Evolutionary conservation across 192 early-diverging fungal species (phyloP).

Genomic region (Rhizophagus sp.): DNA sequence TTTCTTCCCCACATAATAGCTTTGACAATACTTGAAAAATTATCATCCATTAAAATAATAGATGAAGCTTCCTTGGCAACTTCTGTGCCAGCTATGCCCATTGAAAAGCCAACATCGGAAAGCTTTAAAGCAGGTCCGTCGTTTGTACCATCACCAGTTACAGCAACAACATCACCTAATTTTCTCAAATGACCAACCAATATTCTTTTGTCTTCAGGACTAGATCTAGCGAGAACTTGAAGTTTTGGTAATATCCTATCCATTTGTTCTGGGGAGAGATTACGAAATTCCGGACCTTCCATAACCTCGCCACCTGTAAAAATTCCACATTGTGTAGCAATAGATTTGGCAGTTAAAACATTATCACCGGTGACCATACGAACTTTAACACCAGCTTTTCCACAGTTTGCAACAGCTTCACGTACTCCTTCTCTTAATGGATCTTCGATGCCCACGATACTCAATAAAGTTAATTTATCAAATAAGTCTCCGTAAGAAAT

Average conservation of each 20-base stretch:
- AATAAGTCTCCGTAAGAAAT: constrained; percentile 53
- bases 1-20: constrained; percentile 96
- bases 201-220: constrained; percentile 95
- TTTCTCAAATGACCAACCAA: constrained; percentile 86
- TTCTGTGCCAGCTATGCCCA: constrained; percentile 99
- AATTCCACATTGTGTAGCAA: constrained; percentile 94
- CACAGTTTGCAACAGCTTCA: constrained; percentile 86
- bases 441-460: constrained; percentile 96
- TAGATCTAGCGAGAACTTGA: constrained; percentile 92
- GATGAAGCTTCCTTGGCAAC: constrained; percentile 99
- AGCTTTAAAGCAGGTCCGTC: constrained; percentile 93
- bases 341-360: constrained; percentile 87
- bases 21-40: constrained; percentile 96
- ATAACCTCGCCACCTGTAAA: constrained; percentile 89
- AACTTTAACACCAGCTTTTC: constrained; percentile 90
- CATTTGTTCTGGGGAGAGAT: constrained; percentile 82
- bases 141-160: constrained; percentile 99
- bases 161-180: constrained; percentile 93
- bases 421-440: constrained; percentile 94
- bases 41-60: constrained; percentile 98
- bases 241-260: constrained; percentile 88
- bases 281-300: constrained; percentile 94
- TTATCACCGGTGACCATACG: constrained; percentile 99
- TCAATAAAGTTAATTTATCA: constrained; percentile 69
- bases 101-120: constrained; percentile 97